Evolutionary conservation across 495 filamentous ascomycete species (phyloP), one percentile per base, ranked within the genome.

Genomic region (Xylaria cubensis): DNA sequence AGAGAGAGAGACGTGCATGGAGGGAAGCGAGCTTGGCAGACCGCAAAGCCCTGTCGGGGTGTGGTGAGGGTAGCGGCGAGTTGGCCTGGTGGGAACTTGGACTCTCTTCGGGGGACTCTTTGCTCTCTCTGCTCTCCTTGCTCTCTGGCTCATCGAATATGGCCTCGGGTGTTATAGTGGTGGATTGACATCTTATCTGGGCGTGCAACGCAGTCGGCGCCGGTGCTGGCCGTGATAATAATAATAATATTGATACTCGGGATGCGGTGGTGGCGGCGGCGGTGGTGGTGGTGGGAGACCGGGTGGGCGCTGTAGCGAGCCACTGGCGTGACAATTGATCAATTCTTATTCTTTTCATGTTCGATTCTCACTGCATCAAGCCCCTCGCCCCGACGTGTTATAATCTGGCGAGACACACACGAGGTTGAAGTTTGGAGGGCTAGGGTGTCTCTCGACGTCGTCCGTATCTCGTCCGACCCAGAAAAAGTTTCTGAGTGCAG

Each of bases 1-100:
- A 90, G 71, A 99, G 90, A 65, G 89, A 89, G 61, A 99, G 91
- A 77, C 96, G 94, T 77, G 94, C 92, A 82, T 97, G 95, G 42
- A 99, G 90, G 69, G 96, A 94, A 73, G 95, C 90, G 77, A 99
- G 92, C 84, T 97, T 97, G 69, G 95, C 91, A 66, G 96, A 98
- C 71, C 83, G 77, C 67, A 86, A 80, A n/a, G 94, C 92, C 73
- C 85, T 85, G 74, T 88, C 84, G 70, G 91, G 88, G 69, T 86
- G 88, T 74, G 92, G 94, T 77, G 92, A 94, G 71, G 92, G 88
- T 44, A 86, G 70, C 4, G 71, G 6, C 55, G 48, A 4, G 26
- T 15, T 32, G 48, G 50, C 65, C 55, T 67, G 15, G 41, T 29
- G 46, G 48, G 24, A 2, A n/a, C 32, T 55, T 0, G 68, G 0